Base-by-base conservation (phyloP, 176 grass and related monocot genomes). In the Musa beccarii region DNA sequence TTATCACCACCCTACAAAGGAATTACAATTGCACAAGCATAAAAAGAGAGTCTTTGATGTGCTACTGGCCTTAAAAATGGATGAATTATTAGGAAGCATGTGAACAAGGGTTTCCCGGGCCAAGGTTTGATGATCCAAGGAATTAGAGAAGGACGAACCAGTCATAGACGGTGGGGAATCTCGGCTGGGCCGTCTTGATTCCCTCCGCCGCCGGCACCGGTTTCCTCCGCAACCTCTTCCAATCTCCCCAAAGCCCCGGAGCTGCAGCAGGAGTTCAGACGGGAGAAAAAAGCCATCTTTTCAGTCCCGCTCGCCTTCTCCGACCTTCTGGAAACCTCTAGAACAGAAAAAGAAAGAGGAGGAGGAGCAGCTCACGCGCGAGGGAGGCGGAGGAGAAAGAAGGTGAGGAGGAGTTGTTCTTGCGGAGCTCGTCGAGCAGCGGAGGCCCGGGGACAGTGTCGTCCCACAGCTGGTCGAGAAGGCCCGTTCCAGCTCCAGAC, bases 401-500 rank as follows among this genome's bases (percentile, higher is more conserved):
- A 61, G 75, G 3, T 49, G 75, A 65, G 49, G 52, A 66, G 75
- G 59, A 52, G 75, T 43, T 61, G 61, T 64, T 25, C 75, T 77
- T 77, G 59, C 75, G 56, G 75, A 77, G 75, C 56, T 61, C 59
- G 49, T 34, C 59, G 59, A 64, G 56, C 55, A 61, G 75, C 20
- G 59, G 75, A 13, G 75, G 75, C 1, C 75, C 75, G 61, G 75
- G 61, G 56, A 77, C 75, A 3, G 75, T 77, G 57, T 77, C 75
- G 75, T 77, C 75, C 75, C 75, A 77, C 8, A 77, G 75, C n/a
- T 66, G 75, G 21, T 66, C 55, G 59, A 77, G 75, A 52, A 77
- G 61, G 8, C 61, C 59, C 75, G 66, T 77, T 70, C 20, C 49
- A 17, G 21, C 34, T 43, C 34, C 34, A 43, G 34, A 43, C 34